Base-by-base conservation (phyloP, 1,139 yeast species). In the Suhomyces atakaporum region DNA sequence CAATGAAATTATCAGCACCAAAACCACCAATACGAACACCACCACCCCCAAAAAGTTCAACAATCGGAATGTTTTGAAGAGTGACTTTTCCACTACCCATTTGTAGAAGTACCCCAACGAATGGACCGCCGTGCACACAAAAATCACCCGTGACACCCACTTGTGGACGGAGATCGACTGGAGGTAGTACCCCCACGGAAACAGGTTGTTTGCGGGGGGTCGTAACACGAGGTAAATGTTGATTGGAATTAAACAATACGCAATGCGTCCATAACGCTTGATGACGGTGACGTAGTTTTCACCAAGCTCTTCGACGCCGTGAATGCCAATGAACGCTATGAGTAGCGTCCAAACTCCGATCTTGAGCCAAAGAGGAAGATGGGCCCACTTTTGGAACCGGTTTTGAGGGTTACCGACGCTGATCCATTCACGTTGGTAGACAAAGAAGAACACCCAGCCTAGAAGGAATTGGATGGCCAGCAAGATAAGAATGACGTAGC, bases 141-240 rank as follows among this genome's bases (percentile, higher is more conserved):
- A 68, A 4, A 84, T 75, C 2, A 82, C 43, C 44, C 97, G 64
- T 2, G 94, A 81, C 0, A 84, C 57, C 96, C 96, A 87, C 56
- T 86, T 87, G 60, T 89, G 97, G 10, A 85, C 52, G 9, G 66
- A 67, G 5, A 87, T 50, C 10, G 80, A 57, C 27, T 75, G 68
- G 39, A 85, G 58, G 49, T 86, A 87, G 36, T 36, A 46, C n/a
- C 52, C 55, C 44, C 45, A 28, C 9, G 36, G 33, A 7, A 24
- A 22, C 36, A 73, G 64, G 2, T 79, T 69, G 8, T 43, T 32
- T 33, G 53, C 50, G 3, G 95, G 89, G 2, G 54, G 51, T 34
- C 86, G 64, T 22, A 84, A 50, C 1, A 81, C 76, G 11, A 88
- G 56, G 33, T 80, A 69, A 9, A 86, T 62, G 38, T 81, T 70